Evolutionary conservation across 495 filamentous ascomycete species (phyloP).

Genomic region (Durotheca rogersii): DNA sequence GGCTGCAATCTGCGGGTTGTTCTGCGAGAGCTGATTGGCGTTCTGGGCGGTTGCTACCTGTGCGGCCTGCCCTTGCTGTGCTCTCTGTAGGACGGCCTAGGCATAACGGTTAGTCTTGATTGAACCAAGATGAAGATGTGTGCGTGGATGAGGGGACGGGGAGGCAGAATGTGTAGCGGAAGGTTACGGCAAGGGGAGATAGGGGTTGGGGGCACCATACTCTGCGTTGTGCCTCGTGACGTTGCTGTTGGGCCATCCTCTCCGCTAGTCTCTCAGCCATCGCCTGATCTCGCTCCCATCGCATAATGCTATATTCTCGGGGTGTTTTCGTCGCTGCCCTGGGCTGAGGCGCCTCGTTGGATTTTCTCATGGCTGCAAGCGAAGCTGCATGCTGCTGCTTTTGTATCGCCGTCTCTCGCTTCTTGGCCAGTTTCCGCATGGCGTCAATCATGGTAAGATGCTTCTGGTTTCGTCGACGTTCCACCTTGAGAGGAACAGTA

Average conservation of each 20-base stretch:
- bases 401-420: slow-evolving; percentile 77
- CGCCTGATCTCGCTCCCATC: slow-evolving; percentile 80
- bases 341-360: slow-evolving; percentile 65
- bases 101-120: slow-evolving; percentile 28
- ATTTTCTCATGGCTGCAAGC: slow-evolving; percentile 69
- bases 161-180: too few relatives aligned
- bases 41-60: slow-evolving; percentile 43
- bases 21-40: slow-evolving; percentile 37
- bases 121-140: too few relatives aligned
- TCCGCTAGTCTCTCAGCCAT: slow-evolving; percentile 74
- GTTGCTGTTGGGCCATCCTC: slow-evolving; percentile 67
- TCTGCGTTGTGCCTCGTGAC: slow-evolving; percentile 56
- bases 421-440: slow-evolving; percentile 94
- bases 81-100: slow-evolving; percentile 39
- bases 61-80: slow-evolving; percentile 42
- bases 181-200: too few relatives aligned
- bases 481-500: slow-evolving; percentile 74
- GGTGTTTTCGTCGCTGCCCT: slow-evolving; percentile 62
- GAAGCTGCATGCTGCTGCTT: slow-evolving; percentile 81
- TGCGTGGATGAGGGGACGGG: too few relatives aligned
- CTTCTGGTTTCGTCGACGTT: slow-evolving; percentile 78
- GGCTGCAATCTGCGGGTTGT: slow-evolving; percentile 42
- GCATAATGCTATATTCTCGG: slow-evolving; percentile 83
- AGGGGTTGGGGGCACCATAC: slow-evolving; percentile 46
- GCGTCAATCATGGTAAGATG: slow-evolving; percentile 87